Evolutionary conservation across 768 basidiomycete species (phyloP).

Genomic region (Lactarius indigo): DNA sequence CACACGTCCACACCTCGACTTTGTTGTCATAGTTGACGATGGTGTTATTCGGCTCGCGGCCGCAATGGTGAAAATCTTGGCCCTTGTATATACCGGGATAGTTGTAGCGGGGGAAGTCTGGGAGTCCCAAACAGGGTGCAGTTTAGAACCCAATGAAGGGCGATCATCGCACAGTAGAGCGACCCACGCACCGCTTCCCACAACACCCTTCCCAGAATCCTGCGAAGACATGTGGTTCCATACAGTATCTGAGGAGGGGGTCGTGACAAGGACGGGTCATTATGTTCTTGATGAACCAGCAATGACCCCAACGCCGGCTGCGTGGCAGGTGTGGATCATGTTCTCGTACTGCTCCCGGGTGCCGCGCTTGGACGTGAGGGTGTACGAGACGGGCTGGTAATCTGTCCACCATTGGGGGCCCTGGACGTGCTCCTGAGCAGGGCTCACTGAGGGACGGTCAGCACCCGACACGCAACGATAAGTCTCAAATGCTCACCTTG

Average conservation of each 20-base stretch:
- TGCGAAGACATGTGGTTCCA: conserved; percentile 64
- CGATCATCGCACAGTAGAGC: not conserved
- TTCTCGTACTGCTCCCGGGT: conserved; percentile 47
- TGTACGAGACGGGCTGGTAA: conserved; percentile 68
- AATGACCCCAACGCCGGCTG: conserved; percentile 40
- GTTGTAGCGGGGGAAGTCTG: conserved; percentile 47
- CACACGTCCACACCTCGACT: conserved; percentile 46
- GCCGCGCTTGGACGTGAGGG: conserved; percentile 60
- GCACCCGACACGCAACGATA: not conserved
- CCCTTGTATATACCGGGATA: conserved; percentile 32
- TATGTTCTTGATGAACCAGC: conserved; percentile 30
- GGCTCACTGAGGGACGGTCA: conserved; percentile 36
- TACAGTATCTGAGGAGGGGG: conserved; percentile 40
- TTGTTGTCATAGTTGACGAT: conserved; percentile 54
- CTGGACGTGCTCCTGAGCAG: conserved; percentile 53
- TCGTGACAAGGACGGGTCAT: conserved; percentile 30
- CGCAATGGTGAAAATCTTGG: conserved; percentile 63
- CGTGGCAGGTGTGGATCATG: conserved; percentile 40
- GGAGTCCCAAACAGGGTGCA: not conserved
- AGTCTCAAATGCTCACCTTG: conserved; percentile 43
- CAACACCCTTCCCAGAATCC: conserved; percentile 38
- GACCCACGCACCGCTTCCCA: conserved; percentile 12
- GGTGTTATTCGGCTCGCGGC: conserved; percentile 47
- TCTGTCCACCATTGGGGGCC: conserved; percentile 73
- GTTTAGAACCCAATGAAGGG: not conserved